phyloP scores from a whole-genome alignment of 2,329 filamentous ascomycete genomes.

The Lachnellula hyalina region DNA sequence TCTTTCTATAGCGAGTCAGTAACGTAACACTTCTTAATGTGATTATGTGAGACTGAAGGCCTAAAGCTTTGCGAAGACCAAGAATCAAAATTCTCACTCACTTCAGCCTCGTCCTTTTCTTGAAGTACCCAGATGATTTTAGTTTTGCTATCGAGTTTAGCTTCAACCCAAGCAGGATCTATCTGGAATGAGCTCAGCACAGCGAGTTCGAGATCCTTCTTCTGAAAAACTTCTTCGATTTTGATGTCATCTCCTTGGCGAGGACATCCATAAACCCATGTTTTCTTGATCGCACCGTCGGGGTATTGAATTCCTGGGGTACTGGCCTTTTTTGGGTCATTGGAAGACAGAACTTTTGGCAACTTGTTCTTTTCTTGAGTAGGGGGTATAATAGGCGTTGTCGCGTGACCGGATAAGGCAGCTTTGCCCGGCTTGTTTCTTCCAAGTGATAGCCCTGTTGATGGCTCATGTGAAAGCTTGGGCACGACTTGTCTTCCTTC shows the following conservation, averaged over 20 bases:
- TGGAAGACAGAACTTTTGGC: constrained; percentile 4
- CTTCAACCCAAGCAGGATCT: constrained; percentile 53
- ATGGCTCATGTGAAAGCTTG: constrained; percentile 1
- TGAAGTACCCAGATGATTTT: constrained; percentile 58
- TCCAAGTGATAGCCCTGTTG: not conserved
- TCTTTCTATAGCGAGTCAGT: constrained; percentile 38
- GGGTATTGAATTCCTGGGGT: constrained; percentile 28
- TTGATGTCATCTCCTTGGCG: constrained; percentile 69
- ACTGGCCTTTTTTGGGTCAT: constrained; percentile 7
- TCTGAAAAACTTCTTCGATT: constrained; percentile 81
- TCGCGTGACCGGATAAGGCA: not conserved
- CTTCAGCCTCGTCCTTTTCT: constrained; percentile 47
- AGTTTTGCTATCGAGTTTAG: constrained; percentile 60
- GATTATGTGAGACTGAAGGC: not conserved
- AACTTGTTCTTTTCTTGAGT: not conserved
- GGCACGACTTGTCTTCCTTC: constrained; percentile 8
- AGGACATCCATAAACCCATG: constrained; percentile 62
- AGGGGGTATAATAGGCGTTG: not conserved
- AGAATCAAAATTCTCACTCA: constrained; percentile 30
- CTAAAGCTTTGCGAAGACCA: not conserved
- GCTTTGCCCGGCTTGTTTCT: not conserved
- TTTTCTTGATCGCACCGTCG: constrained; percentile 70
- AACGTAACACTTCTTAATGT: not conserved
- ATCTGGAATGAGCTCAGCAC: constrained; percentile 84
- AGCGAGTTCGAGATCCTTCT: constrained; percentile 64